phyloP scores from a whole-genome alignment of 371 early-diverging fungal genomes.

The Cokeromyces recurvatus region DNA sequence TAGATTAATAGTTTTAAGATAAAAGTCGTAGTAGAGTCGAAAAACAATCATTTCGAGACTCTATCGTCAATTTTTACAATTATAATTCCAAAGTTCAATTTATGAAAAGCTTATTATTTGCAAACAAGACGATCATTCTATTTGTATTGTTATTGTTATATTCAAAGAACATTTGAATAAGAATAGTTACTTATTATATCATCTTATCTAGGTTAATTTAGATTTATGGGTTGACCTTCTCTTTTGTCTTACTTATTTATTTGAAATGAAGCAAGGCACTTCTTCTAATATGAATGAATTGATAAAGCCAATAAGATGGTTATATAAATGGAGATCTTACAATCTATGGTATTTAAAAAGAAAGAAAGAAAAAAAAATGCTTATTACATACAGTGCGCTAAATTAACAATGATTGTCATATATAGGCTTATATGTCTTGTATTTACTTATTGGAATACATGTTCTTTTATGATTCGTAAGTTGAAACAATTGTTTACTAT shows the following conservation, averaged over 20 bases:
- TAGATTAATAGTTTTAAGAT: background rate
- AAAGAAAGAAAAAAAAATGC: too few relatives aligned
- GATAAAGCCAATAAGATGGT: too few relatives aligned
- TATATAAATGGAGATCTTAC: slow-evolving; percentile 55
- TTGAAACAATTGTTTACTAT: too few relatives aligned
- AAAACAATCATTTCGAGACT: too few relatives aligned
- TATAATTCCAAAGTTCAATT: slow-evolving; percentile 5
- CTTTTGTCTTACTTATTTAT: slow-evolving; percentile 61
- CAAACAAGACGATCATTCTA: slow-evolving; percentile 20
- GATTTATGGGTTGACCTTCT: slow-evolving; percentile 57
- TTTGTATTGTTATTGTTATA: too few relatives aligned
- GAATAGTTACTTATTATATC: too few relatives aligned
- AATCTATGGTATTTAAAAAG: slow-evolving; percentile 38
- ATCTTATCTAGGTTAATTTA: slow-evolving; percentile 55
- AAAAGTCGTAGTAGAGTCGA: too few relatives aligned
- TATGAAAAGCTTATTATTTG: slow-evolving; percentile 13
- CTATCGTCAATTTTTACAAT: background rate
- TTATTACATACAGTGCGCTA: too few relatives aligned
- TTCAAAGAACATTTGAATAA: too few relatives aligned
- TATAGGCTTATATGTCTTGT: slow-evolving; percentile 39
- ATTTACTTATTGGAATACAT: slow-evolving; percentile 37
- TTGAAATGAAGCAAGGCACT: slow-evolving; percentile 63
- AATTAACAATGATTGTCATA: too few relatives aligned
- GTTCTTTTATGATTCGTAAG: slow-evolving; percentile 36
- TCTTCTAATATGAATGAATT: too few relatives aligned